These are phyloP conservation scores for Huntiella moniliformis DNA, from an alignment of 2,329 filamentous ascomycete genomes.

Conservation along the genomic window DNA sequence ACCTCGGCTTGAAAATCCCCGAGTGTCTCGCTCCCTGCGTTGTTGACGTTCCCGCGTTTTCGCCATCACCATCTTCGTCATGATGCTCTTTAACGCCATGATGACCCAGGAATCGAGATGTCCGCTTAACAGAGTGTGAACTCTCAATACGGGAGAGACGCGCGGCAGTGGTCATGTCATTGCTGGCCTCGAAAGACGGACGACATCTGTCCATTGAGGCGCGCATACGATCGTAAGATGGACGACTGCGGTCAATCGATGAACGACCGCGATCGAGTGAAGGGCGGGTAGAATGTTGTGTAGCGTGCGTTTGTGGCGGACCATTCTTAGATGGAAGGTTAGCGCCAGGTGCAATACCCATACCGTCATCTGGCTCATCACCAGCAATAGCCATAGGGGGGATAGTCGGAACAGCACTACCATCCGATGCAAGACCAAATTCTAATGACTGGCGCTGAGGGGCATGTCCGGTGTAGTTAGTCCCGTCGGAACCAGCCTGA, in stretches of 20 bases:
- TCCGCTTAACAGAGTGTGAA: constrained; percentile 27
- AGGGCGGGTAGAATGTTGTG: constrained; percentile 15
- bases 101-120: constrained; percentile 10
- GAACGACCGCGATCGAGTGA: constrained; percentile 20
- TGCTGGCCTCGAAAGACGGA: constrained; percentile 69
- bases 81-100: constrained; percentile 5
- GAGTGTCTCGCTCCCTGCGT: constrained; percentile 4
- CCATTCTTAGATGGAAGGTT: constrained; percentile 8
- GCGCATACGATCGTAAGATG: constrained; percentile 75
- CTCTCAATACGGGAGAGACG: constrained; percentile 72
- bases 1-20: constrained; percentile 18
- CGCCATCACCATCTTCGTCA: background rate
- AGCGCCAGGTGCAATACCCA: constrained; percentile 11
- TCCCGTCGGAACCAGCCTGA: constrained; percentile 85
- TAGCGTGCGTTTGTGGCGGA: constrained; percentile 14
- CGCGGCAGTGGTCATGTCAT: constrained; percentile 80
- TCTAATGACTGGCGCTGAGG: constrained; percentile 16
- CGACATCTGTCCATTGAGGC: constrained; percentile 73
- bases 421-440: constrained; percentile 8
- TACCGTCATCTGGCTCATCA: constrained; percentile 14
- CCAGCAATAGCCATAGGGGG: background rate
- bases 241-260: constrained; percentile 50
- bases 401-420: constrained; percentile 4
- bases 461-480: constrained; percentile 60
- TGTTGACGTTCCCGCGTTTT: background rate